Evolutionary conservation across 176 grass and related monocot species (phyloP).

Genomic region (Oryza rufipogon): DNA sequence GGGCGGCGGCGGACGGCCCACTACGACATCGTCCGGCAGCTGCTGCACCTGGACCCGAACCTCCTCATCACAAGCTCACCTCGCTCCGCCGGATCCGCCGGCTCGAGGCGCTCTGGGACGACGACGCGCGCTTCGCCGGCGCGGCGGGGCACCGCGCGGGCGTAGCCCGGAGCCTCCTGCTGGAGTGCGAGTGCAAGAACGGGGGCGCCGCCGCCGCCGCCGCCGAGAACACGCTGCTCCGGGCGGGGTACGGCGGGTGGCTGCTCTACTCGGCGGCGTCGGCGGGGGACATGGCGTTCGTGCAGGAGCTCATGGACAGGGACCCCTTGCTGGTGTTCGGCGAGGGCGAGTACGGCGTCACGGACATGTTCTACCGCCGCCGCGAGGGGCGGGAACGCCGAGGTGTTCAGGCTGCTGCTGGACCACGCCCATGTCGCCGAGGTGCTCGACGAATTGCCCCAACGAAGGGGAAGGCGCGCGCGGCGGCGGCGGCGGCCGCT

Average conservation of each 20-base stretch:
- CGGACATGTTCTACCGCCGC: conserved; percentile 86
- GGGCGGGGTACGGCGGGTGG: conserved; percentile 92
- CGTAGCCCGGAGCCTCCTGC: conserved; percentile 59
- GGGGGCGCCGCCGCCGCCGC: neutral
- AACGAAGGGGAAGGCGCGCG: conserved; percentile 22
- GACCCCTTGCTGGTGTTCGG: conserved; percentile 84
- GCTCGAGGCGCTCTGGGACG: conserved; percentile 92
- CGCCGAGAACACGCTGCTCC: conserved; percentile 71
- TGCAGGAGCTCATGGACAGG: conserved; percentile 71
- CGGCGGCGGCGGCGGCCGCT: conserved; percentile 6
- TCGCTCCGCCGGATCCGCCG: conserved; percentile 87
- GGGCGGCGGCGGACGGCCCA: conserved; percentile 88
- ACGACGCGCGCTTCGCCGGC: conserved; percentile 63
- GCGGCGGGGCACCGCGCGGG: conserved; percentile 59
- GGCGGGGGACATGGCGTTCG: conserved; percentile 72
- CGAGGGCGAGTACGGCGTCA: conserved; percentile 96
- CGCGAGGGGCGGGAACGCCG: conserved; percentile 59
- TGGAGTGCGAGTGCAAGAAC: conserved; percentile 80
- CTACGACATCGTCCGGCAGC: conserved; percentile 87
- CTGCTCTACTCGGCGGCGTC: conserved; percentile 86
- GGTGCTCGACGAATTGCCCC: conserved; percentile 50
- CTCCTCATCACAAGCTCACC: conserved; percentile 99
- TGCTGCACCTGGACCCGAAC: conserved; percentile 87
- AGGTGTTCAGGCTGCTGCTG: conserved; percentile 70
- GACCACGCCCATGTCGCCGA: conserved; percentile 69